A percentile compares a stretch with the other conserved stretches of the same genome.
These are phyloP conservation scores for Penicillium sp. DNA, from an alignment of 2,329 filamentous ascomycete genomes.

Conservation along the genomic window DNA sequence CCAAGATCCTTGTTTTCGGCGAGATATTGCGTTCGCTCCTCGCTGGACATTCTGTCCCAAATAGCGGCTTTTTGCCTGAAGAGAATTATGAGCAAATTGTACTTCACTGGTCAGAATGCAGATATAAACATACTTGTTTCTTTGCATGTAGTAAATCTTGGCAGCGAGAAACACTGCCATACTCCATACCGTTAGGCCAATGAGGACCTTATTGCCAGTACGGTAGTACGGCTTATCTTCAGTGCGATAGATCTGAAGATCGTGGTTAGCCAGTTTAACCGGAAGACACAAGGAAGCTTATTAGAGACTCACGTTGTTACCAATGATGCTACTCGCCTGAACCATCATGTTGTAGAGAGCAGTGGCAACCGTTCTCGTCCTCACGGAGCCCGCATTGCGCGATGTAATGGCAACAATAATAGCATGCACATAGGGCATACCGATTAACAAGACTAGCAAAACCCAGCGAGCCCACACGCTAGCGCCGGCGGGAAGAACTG, in stretches of 20 bases:
- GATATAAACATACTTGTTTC: conserved; percentile 37
- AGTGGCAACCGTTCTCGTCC: conserved; percentile 45
- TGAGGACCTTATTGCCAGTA: conserved; percentile 57
- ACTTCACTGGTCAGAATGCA: not conserved
- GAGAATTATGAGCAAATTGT: conserved; percentile 3
- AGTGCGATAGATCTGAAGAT: conserved; percentile 54
- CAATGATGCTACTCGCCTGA: conserved; percentile 44
- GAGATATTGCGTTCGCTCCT: conserved; percentile 41
- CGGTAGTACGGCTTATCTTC: conserved; percentile 59
- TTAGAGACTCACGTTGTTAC: conserved; percentile 35
- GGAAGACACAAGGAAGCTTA: not conserved
- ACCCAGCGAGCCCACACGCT: conserved; percentile 55
- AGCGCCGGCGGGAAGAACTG: conserved; percentile 49
- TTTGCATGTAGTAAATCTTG: conserved; percentile 42
- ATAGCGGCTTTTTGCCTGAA: conserved; percentile 33
- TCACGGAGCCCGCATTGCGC: conserved; percentile 44
- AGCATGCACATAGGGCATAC: conserved; percentile 60
- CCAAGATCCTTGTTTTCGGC: conserved; percentile 40
- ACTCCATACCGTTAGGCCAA: conserved; percentile 53
- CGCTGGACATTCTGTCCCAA: conserved; percentile 43
- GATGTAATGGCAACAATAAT: conserved; percentile 50
- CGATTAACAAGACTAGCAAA: conserved; percentile 54
- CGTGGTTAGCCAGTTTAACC: conserved; percentile 1
- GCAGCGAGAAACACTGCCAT: conserved; percentile 51
- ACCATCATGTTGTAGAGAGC: conserved; percentile 50